Evolutionary conservation across 1,284 basidiomycete genomes (phyloP).

Genomic region (Microbotryum lychnidis-dioicae): DNA sequence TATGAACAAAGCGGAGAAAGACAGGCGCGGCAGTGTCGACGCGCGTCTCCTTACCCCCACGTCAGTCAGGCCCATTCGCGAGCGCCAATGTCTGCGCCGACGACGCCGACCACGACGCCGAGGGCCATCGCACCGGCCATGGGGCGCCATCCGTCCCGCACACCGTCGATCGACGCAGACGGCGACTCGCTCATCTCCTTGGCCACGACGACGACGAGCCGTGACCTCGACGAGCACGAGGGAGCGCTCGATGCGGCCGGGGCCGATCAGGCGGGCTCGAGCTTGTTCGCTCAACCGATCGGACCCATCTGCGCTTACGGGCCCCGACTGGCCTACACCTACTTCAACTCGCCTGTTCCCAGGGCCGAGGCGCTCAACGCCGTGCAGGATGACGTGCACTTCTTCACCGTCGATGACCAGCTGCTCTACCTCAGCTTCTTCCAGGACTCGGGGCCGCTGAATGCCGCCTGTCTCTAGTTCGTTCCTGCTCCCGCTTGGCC

Average conservation of each 20-base stretch:
- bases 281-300: conserved; percentile 1
- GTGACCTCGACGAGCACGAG: neutral
- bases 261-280: neutral
- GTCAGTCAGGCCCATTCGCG: no score
- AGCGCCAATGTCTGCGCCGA: no score
- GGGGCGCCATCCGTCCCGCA: neutral
- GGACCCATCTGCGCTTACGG: conserved; percentile 29
- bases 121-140: neutral
- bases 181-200: conserved; percentile 16
- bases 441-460: conserved; percentile 89
- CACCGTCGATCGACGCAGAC: conserved; percentile 7
- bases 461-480: conserved; percentile 74
- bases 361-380: conserved; percentile 21
- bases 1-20: no score
- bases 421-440: conserved; percentile 89
- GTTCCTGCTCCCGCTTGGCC: neutral
- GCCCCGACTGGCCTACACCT: conserved; percentile 30
- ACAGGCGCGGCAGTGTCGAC: no score
- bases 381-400: conserved; percentile 13
- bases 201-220: neutral
- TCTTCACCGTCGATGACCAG: conserved; percentile 71
- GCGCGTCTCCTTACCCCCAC: no score
- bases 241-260: neutral
- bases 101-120: neutral
- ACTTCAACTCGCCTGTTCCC: conserved; percentile 28